These are phyloP conservation scores for Pythium graminicola DNA, from an alignment of 352 stramenopile species.

Conservation along the genomic window DNA sequence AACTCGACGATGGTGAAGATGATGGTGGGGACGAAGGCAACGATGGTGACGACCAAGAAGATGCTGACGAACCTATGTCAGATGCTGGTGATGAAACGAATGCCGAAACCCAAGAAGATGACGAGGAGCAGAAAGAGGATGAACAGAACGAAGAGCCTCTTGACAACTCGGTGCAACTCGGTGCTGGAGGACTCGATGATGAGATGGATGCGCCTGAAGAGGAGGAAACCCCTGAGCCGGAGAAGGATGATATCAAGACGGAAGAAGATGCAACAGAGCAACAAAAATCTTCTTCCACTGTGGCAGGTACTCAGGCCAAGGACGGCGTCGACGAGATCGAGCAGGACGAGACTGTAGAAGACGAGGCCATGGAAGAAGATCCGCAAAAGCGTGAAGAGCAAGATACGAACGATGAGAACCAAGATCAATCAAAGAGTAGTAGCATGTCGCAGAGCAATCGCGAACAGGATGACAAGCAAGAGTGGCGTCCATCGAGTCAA, in stretches of 20 bases:
- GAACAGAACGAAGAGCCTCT: conserved; percentile 64
- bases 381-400: conserved; percentile 35
- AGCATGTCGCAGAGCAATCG: conserved; percentile 42
- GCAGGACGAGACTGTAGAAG: conserved; percentile 28
- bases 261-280: conserved; percentile 44
- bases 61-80: conserved; percentile 59
- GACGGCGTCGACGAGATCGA: conserved; percentile 76
- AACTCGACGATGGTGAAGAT: conserved; percentile 78
- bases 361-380: conserved; percentile 36
- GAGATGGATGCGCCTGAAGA: conserved; percentile 44
- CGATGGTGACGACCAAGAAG: conserved; percentile 23
- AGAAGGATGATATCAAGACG: conserved; percentile 60
- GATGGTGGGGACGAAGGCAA: conserved; percentile 26
- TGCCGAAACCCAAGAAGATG: conserved; percentile 35
- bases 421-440: conserved; percentile 59
- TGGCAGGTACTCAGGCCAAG: conserved; percentile 75
- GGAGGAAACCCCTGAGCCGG: conserved; percentile 41
- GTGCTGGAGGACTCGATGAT: conserved; percentile 65
- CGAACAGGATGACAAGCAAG: conserved; percentile 31
- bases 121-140: conserved; percentile 53
- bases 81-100: conserved; percentile 30
- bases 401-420: conserved; percentile 32
- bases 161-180: conserved; percentile 62
- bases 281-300: conserved; percentile 39
- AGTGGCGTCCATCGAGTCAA: conserved; percentile 28